phyloP scores from a whole-genome alignment of 768 basidiomycete genomes.

The Lentinula sp. region DNA sequence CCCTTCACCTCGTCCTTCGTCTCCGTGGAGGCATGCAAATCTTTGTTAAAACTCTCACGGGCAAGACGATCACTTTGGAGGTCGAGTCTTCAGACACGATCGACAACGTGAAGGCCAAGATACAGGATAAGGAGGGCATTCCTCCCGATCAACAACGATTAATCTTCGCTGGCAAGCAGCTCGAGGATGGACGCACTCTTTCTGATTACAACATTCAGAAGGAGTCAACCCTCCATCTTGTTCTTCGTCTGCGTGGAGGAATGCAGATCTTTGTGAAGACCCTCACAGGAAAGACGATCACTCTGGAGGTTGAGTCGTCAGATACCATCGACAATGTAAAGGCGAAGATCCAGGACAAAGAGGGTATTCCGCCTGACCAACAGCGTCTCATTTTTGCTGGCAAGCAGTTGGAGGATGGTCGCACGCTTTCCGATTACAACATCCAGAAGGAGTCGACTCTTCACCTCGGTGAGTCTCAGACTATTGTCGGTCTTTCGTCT shows the following conservation, averaged over 20 bases:
- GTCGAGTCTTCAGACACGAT: conserved; percentile 86
- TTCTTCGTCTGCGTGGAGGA: conserved; percentile 62
- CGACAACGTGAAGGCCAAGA: conserved; percentile 87
- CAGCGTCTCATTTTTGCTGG: conserved; percentile 78
- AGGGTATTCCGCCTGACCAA: conserved; percentile 75
- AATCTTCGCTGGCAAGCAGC: conserved; percentile 90
- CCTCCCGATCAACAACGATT: conserved; percentile 87
- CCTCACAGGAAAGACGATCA: conserved; percentile 72
- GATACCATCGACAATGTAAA: conserved; percentile 78
- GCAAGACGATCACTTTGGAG: conserved; percentile 90
- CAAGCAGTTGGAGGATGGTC: conserved; percentile 75
- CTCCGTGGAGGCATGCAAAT: conserved; percentile 91
- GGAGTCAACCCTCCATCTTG: conserved; percentile 73
- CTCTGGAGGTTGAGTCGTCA: conserved; percentile 68
- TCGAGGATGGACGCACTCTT: conserved; percentile 91
- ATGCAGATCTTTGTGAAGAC: conserved; percentile 75
- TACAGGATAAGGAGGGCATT: conserved; percentile 90
- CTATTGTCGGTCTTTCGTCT: neutral
- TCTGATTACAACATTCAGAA: conserved; percentile 82
- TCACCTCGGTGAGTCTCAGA: conserved; percentile 28
- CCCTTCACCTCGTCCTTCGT: conserved; percentile 76
- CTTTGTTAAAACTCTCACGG: conserved; percentile 78
- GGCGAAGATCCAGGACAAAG: conserved; percentile 76
- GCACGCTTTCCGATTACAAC: conserved; percentile 73
- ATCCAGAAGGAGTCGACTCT: conserved; percentile 74